Percentiles rank a stretch among this genome's conserved stretches.
phyloP scores from a whole-genome alignment of 192 early-diverging fungal genomes.

The Podila minutissima region DNA sequence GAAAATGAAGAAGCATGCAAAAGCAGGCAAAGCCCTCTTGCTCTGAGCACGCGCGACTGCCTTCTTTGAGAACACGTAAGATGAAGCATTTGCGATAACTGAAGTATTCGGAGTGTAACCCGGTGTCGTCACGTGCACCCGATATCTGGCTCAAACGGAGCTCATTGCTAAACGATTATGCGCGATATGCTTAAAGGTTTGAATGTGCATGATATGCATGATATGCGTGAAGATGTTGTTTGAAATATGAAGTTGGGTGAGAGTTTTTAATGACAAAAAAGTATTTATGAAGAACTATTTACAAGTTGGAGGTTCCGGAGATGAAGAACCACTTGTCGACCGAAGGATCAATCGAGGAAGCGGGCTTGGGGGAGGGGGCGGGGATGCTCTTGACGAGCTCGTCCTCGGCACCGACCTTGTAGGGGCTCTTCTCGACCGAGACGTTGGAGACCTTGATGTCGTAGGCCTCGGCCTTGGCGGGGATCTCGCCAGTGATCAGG shows the following conservation, averaged over 20 bases:
- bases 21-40: not conserved
- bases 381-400: slow-evolving; percentile 67
- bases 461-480: slow-evolving; percentile 74
- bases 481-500: slow-evolving; percentile 74
- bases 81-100: slow-evolving; percentile 12
- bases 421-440: slow-evolving; percentile 77
- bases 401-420: slow-evolving; percentile 67
- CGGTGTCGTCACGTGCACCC: not conserved
- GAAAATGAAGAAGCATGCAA: not conserved
- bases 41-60: too few species aligned
- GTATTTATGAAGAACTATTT: slow-evolving; percentile 28
- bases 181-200: not conserved
- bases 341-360: slow-evolving; percentile 82
- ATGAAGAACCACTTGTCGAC: slow-evolving; percentile 99
- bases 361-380: slow-evolving; percentile 64
- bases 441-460: slow-evolving; percentile 80
- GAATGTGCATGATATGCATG: not conserved
- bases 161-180: not conserved
- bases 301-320: slow-evolving; percentile 75
- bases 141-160: not conserved
- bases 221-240: not conserved
- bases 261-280: not conserved
- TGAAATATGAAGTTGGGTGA: not conserved
- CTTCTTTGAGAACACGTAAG: slow-evolving; percentile 17
- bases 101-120: not conserved